Conservation (phyloP, 2,329 filamentous ascomycete genomes). For the Epichloe typhina region DNA sequence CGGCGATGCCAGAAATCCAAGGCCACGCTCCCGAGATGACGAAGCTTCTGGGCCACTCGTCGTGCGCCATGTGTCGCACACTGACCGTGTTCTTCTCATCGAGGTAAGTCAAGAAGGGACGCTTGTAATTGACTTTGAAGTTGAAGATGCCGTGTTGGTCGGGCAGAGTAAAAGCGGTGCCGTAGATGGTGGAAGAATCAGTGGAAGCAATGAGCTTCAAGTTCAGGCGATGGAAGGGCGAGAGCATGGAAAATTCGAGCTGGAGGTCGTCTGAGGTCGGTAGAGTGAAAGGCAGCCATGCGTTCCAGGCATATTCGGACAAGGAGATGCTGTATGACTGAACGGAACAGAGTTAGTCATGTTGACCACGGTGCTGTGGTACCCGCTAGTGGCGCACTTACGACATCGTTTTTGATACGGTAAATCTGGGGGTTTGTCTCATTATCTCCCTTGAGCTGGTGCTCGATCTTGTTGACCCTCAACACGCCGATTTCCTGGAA, state of each 20-base stretch:
- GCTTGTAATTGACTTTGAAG: slow-evolving; percentile 94
- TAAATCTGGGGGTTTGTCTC: slow-evolving; percentile 80
- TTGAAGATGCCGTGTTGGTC: slow-evolving; percentile 99
- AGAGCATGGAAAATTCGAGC: slow-evolving; percentile 97
- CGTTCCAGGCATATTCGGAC: slow-evolving; percentile 68
- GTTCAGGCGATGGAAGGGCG: slow-evolving; percentile 82
- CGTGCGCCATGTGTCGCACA: slow-evolving; percentile 90
- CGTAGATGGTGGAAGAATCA: slow-evolving; percentile 59
- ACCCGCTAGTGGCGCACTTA: slow-evolving; percentile 37
- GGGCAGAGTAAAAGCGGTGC: slow-evolving; percentile 64
- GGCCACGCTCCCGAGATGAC: slow-evolving; percentile 86
- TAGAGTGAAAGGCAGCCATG: slow-evolving; percentile 60
- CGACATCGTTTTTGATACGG: slow-evolving; percentile 91
- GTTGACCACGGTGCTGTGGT: background rate
- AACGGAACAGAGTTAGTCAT: background rate
- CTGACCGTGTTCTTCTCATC: slow-evolving; percentile 94
- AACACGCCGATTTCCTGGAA: slow-evolving; percentile 91
- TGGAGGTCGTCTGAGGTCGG: slow-evolving; percentile 64
- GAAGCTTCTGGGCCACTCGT: slow-evolving; percentile 89
- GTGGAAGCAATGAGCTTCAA: slow-evolving; percentile 45
- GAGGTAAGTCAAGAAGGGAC: slow-evolving; percentile 76
- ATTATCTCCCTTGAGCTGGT: slow-evolving; percentile 47
- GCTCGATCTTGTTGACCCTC: slow-evolving; percentile 70
- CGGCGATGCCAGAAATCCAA: slow-evolving; percentile 80
- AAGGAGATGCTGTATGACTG: slow-evolving; percentile 79